Conservation (phyloP, 257 asterid species). For the Jasminum sambac region DNA sequence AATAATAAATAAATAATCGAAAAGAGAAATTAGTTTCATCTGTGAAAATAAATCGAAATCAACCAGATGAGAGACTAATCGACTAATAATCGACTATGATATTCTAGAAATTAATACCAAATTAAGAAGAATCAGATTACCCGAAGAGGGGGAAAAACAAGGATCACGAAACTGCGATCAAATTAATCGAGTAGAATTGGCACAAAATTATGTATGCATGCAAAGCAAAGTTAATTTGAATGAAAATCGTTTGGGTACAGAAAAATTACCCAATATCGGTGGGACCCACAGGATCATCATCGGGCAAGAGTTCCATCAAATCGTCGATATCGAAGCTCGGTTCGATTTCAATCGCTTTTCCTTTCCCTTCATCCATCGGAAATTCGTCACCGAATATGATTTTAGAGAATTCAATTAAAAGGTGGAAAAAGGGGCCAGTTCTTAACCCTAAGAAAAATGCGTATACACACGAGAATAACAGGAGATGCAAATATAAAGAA, state of each 20-base stretch:
- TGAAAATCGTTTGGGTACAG: background rate
- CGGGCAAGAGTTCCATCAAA: conserved; percentile 33
- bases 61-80: background rate
- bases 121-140: background rate
- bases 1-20: background rate
- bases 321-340: conserved; percentile 12
- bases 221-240: background rate
- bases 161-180: background rate
- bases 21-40: background rate
- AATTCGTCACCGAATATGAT: background rate
- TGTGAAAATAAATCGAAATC: background rate
- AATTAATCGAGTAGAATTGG: background rate
- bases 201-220: background rate
- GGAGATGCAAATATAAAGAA: background rate
- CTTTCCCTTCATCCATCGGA: conserved; percentile 28
- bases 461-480: background rate
- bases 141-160: background rate
- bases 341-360: conserved; percentile 24
- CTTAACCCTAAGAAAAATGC: background rate
- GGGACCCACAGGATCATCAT: conserved; percentile 13
- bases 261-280: conserved; percentile 28
- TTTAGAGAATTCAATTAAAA: background rate
- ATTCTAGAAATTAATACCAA: background rate
- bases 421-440: background rate
- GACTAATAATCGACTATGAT: background rate